Percentiles rank a stretch among this genome's conserved stretches.
phyloP scores from a whole-genome alignment of 2,329 filamentous ascomycete genomes.

The Aureobasidium mangrovei region DNA sequence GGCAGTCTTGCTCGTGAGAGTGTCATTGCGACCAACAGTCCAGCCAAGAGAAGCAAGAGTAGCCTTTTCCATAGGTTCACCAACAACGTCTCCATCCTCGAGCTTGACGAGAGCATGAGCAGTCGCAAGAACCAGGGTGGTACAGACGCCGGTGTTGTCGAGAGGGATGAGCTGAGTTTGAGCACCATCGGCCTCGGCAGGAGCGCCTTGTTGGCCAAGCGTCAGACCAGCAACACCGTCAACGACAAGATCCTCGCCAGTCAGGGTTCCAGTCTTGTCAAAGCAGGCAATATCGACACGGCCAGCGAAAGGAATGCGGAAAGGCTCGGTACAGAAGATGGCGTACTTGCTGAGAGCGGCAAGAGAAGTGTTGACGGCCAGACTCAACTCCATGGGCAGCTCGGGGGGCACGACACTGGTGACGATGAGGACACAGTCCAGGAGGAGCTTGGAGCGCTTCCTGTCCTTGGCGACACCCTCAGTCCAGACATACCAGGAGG shows the following conservation, averaged over 20 bases:
- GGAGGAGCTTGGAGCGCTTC: conserved; percentile 91
- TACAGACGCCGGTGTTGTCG: conserved; percentile 63
- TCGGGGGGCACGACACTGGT: conserved; percentile 98
- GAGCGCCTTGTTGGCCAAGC: conserved; percentile 56
- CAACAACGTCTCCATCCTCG: conserved; percentile 93
- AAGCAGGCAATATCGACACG: conserved; percentile 96
- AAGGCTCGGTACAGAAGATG: conserved; percentile 98
- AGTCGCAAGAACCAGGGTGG: conserved; percentile 85
- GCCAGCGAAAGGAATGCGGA: conserved; percentile 93
- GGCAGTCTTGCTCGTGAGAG: conserved; percentile 58
- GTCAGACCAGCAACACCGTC: conserved; percentile 89
- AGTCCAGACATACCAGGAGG: conserved; percentile 98
- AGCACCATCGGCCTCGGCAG: conserved; percentile 66
- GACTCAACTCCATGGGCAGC: conserved; percentile 92
- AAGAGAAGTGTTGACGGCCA: conserved; percentile 95
- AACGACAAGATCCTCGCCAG: conserved; percentile 91
- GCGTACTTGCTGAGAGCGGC: conserved; percentile 89
- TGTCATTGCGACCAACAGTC: conserved; percentile 84
- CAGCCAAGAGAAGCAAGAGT: conserved; percentile 84
- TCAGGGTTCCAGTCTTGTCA: conserved; percentile 95
- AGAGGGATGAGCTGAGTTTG: conserved; percentile 71
- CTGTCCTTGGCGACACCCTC: conserved; percentile 91
- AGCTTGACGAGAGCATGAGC: conserved; percentile 93
- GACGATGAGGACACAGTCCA: conserved; percentile 95
- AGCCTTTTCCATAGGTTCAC: conserved; percentile 98